Percentiles rank a stretch among this genome's conserved stretches.
These are phyloP conservation scores for Cyclospora cayetanensis DNA, from an alignment of 169 alveolate species.

Conservation along the genomic window DNA sequence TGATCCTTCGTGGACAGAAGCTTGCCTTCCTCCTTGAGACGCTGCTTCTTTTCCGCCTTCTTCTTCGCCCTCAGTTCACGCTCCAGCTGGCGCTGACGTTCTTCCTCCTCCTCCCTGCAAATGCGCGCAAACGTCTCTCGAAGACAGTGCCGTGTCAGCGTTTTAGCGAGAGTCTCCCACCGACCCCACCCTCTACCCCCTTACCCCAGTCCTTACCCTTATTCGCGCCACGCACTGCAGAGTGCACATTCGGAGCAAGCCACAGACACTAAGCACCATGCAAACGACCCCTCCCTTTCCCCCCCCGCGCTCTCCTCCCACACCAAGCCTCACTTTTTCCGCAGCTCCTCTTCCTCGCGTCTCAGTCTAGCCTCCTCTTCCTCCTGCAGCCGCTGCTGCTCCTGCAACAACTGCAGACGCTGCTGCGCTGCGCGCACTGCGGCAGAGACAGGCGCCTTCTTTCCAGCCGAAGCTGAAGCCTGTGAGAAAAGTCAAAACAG, in stretches of 20 bases:
- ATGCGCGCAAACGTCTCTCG: background rate
- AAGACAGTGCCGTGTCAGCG: background rate
- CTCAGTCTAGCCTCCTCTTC: conserved; percentile 47
- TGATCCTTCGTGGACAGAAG: conserved; percentile 56
- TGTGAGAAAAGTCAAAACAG: too few species aligned
- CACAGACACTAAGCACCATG: background rate
- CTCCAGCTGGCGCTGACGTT: conserved; percentile 61
- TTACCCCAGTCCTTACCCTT: background rate
- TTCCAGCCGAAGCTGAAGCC: background rate
- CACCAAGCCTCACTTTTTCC: conserved; percentile 64
- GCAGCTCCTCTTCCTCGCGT: conserved; percentile 70
- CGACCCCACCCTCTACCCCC: background rate
- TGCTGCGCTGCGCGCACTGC: conserved; percentile 73
- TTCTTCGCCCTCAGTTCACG: conserved; percentile 69
- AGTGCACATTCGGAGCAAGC: background rate
- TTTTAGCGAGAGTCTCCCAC: background rate
- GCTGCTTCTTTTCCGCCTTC: conserved; percentile 74
- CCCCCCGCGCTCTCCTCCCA: background rate
- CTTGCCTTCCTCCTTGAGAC: conserved; percentile 65
- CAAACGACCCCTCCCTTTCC: conserved; percentile 53
- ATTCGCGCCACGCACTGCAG: background rate
- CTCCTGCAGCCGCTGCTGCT: conserved; percentile 63
- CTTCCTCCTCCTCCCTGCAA: conserved; percentile 65
- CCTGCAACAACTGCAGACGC: conserved; percentile 65
- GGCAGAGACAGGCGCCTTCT: conserved; percentile 63